Conservation (phyloP, 2,329 filamentous ascomycete species). For the Exserohilum turcica region DNA sequence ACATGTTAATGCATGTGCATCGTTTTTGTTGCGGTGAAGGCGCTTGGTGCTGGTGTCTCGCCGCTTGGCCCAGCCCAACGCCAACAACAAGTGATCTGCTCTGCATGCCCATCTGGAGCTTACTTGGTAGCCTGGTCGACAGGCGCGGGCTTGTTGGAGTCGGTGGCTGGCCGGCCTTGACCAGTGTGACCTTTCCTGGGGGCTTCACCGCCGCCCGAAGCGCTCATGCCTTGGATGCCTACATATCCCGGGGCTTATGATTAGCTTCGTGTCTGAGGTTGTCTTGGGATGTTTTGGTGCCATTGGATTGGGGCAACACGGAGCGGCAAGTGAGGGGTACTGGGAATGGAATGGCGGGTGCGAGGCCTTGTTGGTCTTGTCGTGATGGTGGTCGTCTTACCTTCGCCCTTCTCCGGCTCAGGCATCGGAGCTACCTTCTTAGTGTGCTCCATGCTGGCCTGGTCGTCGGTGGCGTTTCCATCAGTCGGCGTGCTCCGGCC, state of each 20-base stretch:
- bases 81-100: no score
- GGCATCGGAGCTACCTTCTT: conserved; percentile 47
- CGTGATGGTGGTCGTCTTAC: conserved; percentile 28
- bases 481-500: not conserved
- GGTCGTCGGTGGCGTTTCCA: conserved; percentile 1
- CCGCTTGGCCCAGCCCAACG: no score
- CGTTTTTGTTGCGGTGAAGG: no score
- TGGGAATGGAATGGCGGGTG: no score
- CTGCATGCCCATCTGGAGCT: no score
- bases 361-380: no score
- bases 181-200: conserved; percentile 20
- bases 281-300: no score
- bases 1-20: no score
- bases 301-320: not conserved
- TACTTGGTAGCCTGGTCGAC: conserved; percentile 31
- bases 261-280: no score
- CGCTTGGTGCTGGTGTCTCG: no score
- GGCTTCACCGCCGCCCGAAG: conserved; percentile 40
- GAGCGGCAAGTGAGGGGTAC: not conserved
- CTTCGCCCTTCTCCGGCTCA: conserved; percentile 47
- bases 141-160: conserved; percentile 27
- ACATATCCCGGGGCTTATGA: not conserved
- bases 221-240: conserved; percentile 43
- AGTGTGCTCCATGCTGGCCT: conserved; percentile 44
- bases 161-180: conserved; percentile 19